Conservation (phyloP, 1,139 yeast species). For the Lodderomyces metapsilosis region DNA sequence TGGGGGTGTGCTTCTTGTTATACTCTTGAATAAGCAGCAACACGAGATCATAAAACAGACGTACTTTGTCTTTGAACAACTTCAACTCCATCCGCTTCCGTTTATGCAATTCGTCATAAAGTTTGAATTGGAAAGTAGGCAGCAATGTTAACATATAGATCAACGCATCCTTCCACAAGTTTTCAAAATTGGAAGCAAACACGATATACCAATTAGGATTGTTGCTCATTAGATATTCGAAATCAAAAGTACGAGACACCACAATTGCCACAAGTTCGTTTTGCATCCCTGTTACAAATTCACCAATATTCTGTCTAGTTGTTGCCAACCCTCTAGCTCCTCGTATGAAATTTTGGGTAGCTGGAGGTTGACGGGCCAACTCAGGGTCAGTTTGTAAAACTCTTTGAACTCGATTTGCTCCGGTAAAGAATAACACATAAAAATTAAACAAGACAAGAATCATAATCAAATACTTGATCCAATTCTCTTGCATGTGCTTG, state of each 20-base stretch:
- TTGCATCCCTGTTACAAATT: conserved; percentile 5
- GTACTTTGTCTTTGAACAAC: conserved; percentile 15
- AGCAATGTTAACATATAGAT: conserved; percentile 20
- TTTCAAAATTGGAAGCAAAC: conserved; percentile 12
- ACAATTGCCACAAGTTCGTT: conserved; percentile 18
- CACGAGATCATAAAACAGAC: conserved; percentile 7
- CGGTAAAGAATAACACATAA: conserved; percentile 14
- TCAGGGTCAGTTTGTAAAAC: conserved; percentile 1
- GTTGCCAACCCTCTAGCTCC: neutral
- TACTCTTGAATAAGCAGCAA: conserved; percentile 8
- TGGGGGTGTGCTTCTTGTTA: conserved; percentile 6
- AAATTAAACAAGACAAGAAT: conserved; percentile 9
- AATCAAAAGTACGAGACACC: conserved; percentile 25
- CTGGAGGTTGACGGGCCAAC: neutral
- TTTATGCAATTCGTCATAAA: conserved; percentile 16
- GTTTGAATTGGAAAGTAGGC: conserved; percentile 19
- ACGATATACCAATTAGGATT: conserved; percentile 11
- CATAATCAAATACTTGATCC: conserved; percentile 12
- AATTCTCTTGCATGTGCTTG: conserved; percentile 12
- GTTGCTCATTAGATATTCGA: conserved; percentile 18
- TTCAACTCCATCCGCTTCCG: conserved; percentile 22
- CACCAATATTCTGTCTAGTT: neutral
- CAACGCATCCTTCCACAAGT: conserved; percentile 23
- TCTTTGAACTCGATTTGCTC: conserved; percentile 11
- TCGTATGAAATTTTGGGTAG: neutral